A percentile compares a stretch with the other conserved stretches of the same genome.
These are phyloP conservation scores for Tinospora cordifolia DNA, from an alignment of 164 flowering plant species.

Conservation along the genomic window DNA sequence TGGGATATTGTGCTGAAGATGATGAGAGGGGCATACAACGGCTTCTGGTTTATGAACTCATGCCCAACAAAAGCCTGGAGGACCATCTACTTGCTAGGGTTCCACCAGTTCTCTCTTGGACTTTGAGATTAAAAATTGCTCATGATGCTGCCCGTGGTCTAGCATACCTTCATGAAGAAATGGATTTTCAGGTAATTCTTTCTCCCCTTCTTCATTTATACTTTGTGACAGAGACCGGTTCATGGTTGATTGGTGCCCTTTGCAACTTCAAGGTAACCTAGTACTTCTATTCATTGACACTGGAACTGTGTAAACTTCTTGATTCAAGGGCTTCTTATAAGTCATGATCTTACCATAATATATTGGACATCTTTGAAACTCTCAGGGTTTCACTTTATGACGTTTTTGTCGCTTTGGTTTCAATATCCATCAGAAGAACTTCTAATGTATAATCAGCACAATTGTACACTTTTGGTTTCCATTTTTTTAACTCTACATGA, in stretches of 20 bases:
- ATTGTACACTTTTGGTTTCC: too few relatives aligned
- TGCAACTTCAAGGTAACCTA: too few relatives aligned
- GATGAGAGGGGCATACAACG: slow-evolving; percentile 95
- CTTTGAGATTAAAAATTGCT: slow-evolving; percentile 56
- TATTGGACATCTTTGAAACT: too few relatives aligned
- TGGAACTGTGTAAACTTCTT: too few relatives aligned
- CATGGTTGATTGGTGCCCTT: neutral
- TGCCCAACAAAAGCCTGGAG: slow-evolving; percentile 85
- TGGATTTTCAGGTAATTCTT: slow-evolving; percentile 84
- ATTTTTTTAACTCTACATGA: too few relatives aligned
- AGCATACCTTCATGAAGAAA: slow-evolving; percentile 89
- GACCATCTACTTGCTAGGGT: slow-evolving; percentile 61
- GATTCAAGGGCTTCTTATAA: too few relatives aligned
- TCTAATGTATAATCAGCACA: too few relatives aligned
- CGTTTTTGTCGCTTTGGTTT: too few relatives aligned
- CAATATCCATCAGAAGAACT: too few relatives aligned
- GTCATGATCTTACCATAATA: too few relatives aligned
- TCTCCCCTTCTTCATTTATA: neutral
- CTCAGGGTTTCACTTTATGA: too few relatives aligned
- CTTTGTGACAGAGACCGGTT: neutral
- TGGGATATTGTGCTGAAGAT: slow-evolving; percentile 95
- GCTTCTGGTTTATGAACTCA: slow-evolving; percentile 79
- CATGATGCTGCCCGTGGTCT: slow-evolving; percentile 91
- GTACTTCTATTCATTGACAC: too few relatives aligned
- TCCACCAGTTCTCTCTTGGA: slow-evolving; percentile 61